These are phyloP conservation scores for Solanum habrochaites DNA, from an alignment of 257 asterid genomes.

Conservation along the genomic window DNA sequence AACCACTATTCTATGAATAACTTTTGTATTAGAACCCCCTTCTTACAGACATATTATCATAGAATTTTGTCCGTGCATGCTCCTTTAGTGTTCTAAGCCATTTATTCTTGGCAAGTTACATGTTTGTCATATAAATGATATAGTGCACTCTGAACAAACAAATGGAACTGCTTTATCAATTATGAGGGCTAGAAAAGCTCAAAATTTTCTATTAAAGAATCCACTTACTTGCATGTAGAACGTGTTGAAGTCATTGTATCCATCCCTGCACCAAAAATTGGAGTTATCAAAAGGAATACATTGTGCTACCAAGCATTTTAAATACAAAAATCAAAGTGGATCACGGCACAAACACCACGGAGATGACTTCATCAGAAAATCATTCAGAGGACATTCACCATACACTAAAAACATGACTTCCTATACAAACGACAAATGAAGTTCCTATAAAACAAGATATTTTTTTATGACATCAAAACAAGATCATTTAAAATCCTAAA, in stretches of 20 bases:
- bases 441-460: background rate
- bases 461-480: too few species aligned
- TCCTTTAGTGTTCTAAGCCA: background rate
- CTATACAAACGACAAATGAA: background rate
- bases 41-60: background rate
- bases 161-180: background rate
- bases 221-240: conserved; percentile 96
- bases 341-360: background rate
- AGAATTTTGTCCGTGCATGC: background rate
- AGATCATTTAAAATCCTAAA: background rate
- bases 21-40: background rate
- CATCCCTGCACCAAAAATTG: conserved; percentile 76
- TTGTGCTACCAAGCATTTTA: background rate
- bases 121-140: background rate
- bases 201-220: background rate
- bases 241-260: conserved; percentile 98
- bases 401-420: background rate
- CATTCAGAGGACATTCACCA: background rate
- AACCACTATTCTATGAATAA: background rate
- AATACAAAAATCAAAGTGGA: background rate
- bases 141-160: background rate
- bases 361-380: background rate
- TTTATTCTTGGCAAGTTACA: background rate
- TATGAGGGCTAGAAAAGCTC: background rate
- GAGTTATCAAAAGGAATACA: conserved; percentile 11